Conservation (phyloP, 306 rosid species). For the Cicer pinnatifidum region DNA sequence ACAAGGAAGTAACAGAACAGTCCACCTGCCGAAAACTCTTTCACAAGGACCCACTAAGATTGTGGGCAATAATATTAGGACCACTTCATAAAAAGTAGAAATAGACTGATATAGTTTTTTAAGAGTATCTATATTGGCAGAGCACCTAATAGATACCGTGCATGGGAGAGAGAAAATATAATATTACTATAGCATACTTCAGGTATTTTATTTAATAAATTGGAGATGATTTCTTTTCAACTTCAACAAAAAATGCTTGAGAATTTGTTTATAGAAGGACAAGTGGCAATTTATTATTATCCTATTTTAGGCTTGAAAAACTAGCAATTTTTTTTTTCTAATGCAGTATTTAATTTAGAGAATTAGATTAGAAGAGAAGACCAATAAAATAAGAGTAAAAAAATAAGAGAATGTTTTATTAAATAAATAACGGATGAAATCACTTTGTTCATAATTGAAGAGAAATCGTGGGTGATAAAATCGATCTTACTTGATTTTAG, state of each 20-base stretch:
- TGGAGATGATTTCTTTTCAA: neutral
- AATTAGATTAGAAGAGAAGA: neutral
- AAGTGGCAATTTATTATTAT: slow-evolving; percentile 11
- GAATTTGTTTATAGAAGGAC: slow-evolving; percentile 19
- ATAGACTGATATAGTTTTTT: neutral
- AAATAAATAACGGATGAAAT: neutral
- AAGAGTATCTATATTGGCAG: slow-evolving; percentile 1
- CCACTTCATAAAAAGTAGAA: slow-evolving; percentile 26
- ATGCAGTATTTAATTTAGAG: neutral
- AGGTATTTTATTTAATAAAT: slow-evolving; percentile 15
- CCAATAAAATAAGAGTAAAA: neutral
- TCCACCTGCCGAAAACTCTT: slow-evolving; percentile 11
- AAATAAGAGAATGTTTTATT: neutral
- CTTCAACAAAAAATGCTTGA: neutral
- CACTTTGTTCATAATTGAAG: neutral
- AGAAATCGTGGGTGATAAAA: neutral
- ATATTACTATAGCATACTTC: neutral
- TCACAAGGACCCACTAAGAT: slow-evolving; percentile 37
- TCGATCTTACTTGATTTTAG: neutral
- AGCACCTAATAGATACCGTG: neutral
- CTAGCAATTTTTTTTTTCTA: neutral
- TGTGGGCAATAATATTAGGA: slow-evolving; percentile 18
- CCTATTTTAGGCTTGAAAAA: neutral
- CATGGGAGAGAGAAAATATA: neutral
- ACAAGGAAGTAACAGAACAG: slow-evolving; percentile 24